A percentile compares a stretch with the other conserved stretches of the same genome.
These are phyloP conservation scores for Aspergillus arachidicola DNA, from an alignment of 2,329 filamentous ascomycete genomes.

Conservation along the genomic window DNA sequence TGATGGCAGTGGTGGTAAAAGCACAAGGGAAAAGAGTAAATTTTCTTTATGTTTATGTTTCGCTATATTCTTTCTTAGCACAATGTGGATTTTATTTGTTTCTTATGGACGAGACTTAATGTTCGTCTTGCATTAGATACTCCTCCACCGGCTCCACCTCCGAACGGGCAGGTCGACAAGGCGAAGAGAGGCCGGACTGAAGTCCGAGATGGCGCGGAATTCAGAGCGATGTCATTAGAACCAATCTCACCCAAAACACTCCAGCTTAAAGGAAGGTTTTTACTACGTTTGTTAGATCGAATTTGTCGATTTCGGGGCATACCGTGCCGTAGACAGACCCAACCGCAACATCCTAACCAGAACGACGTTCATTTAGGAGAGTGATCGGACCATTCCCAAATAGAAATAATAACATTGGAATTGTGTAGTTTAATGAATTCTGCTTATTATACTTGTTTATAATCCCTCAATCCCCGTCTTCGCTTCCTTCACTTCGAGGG, in stretches of 20 bases:
- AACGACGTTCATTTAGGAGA: background rate
- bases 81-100: background rate
- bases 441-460: background rate
- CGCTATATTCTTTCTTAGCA: background rate
- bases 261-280: too few relatives aligned
- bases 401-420: background rate
- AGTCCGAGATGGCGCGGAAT: background rate
- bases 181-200: background rate
- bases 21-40: background rate
- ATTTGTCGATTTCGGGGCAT: background rate
- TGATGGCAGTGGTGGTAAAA: background rate
- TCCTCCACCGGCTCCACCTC: background rate
- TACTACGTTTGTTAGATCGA: too few relatives aligned
- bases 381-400: background rate
- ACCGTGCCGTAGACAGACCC: background rate
- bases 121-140: background rate
- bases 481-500: background rate
- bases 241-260: background rate
- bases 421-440: background rate
- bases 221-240: background rate
- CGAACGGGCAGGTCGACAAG: background rate
- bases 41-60: background rate
- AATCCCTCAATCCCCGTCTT: background rate
- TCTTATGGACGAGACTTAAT: background rate
- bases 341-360: background rate